Conservation (phyloP, 176 grass and related monocot genomes). For the Canna indica region DNA sequence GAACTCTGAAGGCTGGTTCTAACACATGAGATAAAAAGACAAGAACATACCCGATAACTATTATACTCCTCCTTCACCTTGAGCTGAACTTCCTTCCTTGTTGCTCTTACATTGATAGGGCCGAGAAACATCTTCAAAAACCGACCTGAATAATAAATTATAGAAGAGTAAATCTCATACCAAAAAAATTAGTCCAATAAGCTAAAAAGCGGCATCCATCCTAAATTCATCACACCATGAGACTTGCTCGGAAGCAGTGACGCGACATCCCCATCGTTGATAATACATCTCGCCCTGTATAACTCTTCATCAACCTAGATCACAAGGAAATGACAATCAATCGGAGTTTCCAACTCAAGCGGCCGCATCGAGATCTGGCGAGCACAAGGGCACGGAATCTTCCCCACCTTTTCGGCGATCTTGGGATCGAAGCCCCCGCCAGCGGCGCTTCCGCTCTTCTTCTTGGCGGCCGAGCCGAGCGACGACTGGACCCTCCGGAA, state of each 20-base stretch:
- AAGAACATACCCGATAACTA: conserved; percentile 71
- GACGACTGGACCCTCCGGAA: conserved; percentile 39
- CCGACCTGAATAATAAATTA: conserved; percentile 30
- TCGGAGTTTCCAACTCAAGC: background rate
- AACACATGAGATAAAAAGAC: conserved; percentile 5
- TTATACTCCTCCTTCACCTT: conserved; percentile 99
- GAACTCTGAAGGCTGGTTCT: background rate
- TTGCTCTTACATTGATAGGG: conserved; percentile 72
- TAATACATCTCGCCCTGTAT: conserved; percentile 56
- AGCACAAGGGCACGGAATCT: background rate
- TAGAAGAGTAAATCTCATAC: background rate
- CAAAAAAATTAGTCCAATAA: conserved; percentile 1
- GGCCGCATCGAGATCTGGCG: background rate
- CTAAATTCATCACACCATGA: conserved; percentile 37
- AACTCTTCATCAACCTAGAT: conserved; percentile 82
- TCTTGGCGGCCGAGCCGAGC: background rate
- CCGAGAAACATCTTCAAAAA: conserved; percentile 89
- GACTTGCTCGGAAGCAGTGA: conserved; percentile 53
- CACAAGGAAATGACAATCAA: conserved; percentile 10
- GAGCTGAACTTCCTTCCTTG: conserved; percentile 85
- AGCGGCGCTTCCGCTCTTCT: background rate
- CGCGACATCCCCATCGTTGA: conserved; percentile 61
- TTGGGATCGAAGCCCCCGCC: conserved; percentile 28
- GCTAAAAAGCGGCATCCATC: conserved; percentile 2
- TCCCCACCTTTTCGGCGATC: conserved; percentile 49